Conservation (phyloP, 2,329 filamentous ascomycete genomes). For the Blastomyces parvus region DNA sequence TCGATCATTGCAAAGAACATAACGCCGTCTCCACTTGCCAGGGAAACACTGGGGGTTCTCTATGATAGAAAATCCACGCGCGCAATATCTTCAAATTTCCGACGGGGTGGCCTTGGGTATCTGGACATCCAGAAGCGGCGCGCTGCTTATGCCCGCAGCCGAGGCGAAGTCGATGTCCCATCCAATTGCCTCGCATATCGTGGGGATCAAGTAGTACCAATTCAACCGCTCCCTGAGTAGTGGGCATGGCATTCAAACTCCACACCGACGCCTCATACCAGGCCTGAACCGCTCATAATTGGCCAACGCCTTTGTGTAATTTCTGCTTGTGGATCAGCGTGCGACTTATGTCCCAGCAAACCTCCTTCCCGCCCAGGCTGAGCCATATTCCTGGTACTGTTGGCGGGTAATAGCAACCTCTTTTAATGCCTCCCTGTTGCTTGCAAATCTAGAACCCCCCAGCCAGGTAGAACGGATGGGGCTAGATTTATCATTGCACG, state of each 20-base stretch:
- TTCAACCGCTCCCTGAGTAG: neutral
- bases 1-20: neutral
- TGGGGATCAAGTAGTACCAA: neutral
- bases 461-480: conserved; percentile 76
- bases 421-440: conserved; percentile 54
- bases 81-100: neutral
- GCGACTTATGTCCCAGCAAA: conserved; percentile 43
- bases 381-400: conserved; percentile 84
- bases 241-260: neutral
- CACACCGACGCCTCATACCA: neutral
- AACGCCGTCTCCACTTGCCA: neutral
- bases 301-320: neutral
- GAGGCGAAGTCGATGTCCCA: no score
- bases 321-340: neutral
- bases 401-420: conserved; percentile 68
- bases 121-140: neutral
- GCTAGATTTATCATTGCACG: conserved; percentile 21
- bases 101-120: neutral
- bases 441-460: conserved; percentile 70
- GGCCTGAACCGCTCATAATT: neutral
- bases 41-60: neutral
- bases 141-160: neutral
- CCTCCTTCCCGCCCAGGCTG: conserved; percentile 61
- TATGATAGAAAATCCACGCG: neutral
- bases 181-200: neutral